These are phyloP conservation scores for Aureobasidium lini DNA, from an alignment of 2,329 filamentous ascomycete species.

Conservation along the genomic window DNA sequence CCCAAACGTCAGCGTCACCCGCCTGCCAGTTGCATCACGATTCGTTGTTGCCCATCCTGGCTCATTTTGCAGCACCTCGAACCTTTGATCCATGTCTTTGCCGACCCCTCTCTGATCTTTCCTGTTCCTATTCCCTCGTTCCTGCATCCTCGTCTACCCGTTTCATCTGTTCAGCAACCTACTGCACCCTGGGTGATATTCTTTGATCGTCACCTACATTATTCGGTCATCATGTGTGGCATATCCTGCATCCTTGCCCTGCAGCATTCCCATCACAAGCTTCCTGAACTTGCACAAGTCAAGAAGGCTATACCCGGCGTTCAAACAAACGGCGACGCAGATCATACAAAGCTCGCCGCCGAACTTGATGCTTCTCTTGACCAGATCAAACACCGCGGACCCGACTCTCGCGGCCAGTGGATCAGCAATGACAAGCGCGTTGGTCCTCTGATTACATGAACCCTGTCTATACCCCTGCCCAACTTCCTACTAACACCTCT, in stretches of 20 bases:
- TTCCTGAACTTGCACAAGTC: not conserved
- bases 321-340: slow-evolving; percentile 16
- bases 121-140: not conserved
- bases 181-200: not conserved
- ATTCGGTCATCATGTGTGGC: slow-evolving; percentile 22
- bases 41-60: not conserved
- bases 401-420: slow-evolving; percentile 41
- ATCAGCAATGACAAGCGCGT: slow-evolving; percentile 37
- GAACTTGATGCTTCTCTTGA: slow-evolving; percentile 28
- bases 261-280: slow-evolving; percentile 15
- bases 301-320: slow-evolving; percentile 8
- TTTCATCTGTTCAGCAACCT: not conserved
- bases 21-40: not conserved
- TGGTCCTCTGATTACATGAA: slow-evolving; percentile 26
- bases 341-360: slow-evolving; percentile 17
- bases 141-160: not conserved
- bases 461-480: slow-evolving; percentile 11
- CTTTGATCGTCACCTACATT: slow-evolving; percentile 4
- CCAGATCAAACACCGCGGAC: slow-evolving; percentile 38
- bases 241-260: slow-evolving; percentile 24
- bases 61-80: not conserved
- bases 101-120: not conserved
- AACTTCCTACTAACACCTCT: slow-evolving; percentile 13
- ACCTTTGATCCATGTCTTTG: not conserved
- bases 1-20: not conserved